These are phyloP conservation scores for Amanita rubescens DNA, from an alignment of 768 basidiomycete genomes.

Conservation along the genomic window DNA sequence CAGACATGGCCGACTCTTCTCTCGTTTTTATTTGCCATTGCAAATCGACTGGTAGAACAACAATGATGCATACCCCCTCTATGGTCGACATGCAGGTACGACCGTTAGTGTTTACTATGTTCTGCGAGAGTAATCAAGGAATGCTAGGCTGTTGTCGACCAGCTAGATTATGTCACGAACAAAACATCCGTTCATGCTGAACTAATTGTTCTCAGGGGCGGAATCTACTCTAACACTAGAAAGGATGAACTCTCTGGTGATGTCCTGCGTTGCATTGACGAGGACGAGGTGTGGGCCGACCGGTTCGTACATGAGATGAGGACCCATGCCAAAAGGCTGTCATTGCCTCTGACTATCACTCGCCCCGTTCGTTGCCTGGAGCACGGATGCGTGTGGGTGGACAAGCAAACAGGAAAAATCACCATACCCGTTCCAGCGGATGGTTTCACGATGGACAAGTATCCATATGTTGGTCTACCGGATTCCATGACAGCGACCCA, in stretches of 20 bases:
- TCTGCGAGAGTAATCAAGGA: neutral
- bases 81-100: conserved; percentile 6
- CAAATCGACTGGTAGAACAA: conserved; percentile 4
- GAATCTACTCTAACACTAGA: conserved; percentile 20
- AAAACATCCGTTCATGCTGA: neutral
- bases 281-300: conserved; percentile 5
- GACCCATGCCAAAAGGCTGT: conserved; percentile 4
- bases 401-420: conserved; percentile 5
- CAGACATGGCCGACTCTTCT: conserved; percentile 1
- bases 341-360: conserved; percentile 3
- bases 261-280: conserved; percentile 17
- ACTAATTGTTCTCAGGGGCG: conserved; percentile 14
- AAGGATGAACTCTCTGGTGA: conserved; percentile 22
- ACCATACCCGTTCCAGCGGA: conserved; percentile 5
- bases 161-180: conserved; percentile 6
- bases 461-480: neutral
- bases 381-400: conserved; percentile 3
- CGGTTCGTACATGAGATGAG: conserved; percentile 1
- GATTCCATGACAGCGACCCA: neutral
- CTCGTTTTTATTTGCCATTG: conserved; percentile 6
- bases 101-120: neutral
- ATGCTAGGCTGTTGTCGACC: conserved; percentile 3
- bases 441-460: neutral
- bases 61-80: conserved; percentile 6
- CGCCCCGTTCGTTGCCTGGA: conserved; percentile 6